A percentile compares a stretch with the other conserved stretches of the same genome.
Conservation (phyloP, 495 filamentous ascomycete species). For the Mycothermus thermophilus region DNA sequence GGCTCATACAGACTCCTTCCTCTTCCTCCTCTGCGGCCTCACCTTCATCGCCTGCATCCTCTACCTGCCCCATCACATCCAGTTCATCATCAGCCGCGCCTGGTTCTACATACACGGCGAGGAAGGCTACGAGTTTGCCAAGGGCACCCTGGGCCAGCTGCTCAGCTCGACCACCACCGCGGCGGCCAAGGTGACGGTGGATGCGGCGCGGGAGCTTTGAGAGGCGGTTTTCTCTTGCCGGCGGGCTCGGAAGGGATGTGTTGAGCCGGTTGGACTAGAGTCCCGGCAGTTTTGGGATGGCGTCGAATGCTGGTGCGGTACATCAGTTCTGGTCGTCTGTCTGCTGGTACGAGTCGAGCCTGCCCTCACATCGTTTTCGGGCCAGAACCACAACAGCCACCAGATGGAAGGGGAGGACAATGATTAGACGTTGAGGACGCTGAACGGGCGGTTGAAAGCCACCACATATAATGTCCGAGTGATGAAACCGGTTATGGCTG, state of each 20-base stretch:
- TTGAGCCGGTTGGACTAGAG: neutral
- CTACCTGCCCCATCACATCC: constrained; percentile 84
- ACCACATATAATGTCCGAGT: no score
- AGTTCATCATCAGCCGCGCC: constrained; percentile 59
- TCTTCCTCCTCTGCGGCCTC: constrained; percentile 77
- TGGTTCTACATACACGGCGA: constrained; percentile 92
- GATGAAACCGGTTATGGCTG: no score
- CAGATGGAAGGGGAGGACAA: no score
- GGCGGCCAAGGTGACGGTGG: constrained; percentile 7
- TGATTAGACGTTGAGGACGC: no score
- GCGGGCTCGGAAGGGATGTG: neutral
- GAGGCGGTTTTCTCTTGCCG: neutral
- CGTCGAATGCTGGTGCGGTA: no score
- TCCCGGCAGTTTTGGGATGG: no score
- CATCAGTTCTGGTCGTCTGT: no score
- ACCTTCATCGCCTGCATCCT: constrained; percentile 72
- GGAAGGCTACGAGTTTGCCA: constrained; percentile 21
- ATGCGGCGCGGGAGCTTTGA: constrained; percentile 27
- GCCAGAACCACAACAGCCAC: no score
- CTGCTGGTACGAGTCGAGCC: no score
- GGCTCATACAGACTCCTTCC: constrained; percentile 55
- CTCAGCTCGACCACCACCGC: constrained; percentile 20
- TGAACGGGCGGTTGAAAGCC: no score
- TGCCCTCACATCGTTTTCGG: no score
- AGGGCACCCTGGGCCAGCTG: constrained; percentile 13